phyloP scores from a whole-genome alignment of 2,329 filamentous ascomycete genomes.

The Clonostachys rosea region DNA sequence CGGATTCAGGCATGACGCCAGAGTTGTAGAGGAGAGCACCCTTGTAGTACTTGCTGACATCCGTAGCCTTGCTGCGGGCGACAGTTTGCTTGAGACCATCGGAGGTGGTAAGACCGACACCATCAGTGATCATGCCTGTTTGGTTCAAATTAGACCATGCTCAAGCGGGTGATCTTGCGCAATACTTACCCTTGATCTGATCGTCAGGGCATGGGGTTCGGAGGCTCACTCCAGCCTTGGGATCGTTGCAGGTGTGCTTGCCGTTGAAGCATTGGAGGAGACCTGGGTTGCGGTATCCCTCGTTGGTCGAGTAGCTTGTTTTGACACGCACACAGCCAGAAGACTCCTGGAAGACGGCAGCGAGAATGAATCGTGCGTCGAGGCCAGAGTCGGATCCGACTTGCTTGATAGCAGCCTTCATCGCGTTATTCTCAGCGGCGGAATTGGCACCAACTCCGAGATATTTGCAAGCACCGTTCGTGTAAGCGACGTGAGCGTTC shows the following conservation, averaged over 20 bases:
- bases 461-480: neutral
- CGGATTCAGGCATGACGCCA: constrained; percentile 19
- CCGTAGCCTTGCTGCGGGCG: constrained; percentile 13
- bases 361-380: constrained; percentile 2
- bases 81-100: constrained; percentile 26
- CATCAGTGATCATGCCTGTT: constrained; percentile 21
- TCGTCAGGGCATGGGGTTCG: neutral
- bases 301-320: constrained; percentile 1
- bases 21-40: constrained; percentile 34
- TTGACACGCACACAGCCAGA: constrained; percentile 1
- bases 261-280: constrained; percentile 2
- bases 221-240: neutral
- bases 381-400: neutral
- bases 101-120: constrained; percentile 23
- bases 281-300: constrained; percentile 1
- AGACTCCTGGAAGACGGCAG: constrained; percentile 1
- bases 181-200: constrained; percentile 1
- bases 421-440: neutral
- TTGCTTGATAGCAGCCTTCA: constrained; percentile 1
- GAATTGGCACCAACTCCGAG: constrained; percentile 1
- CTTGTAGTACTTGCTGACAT: constrained; percentile 20
- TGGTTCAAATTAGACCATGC: no score
- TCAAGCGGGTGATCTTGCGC: neutral
- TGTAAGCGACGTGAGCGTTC: neutral
- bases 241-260: constrained; percentile 2